Conservation (phyloP, 2,329 filamentous ascomycete genomes). For the Beauveria asiatica region DNA sequence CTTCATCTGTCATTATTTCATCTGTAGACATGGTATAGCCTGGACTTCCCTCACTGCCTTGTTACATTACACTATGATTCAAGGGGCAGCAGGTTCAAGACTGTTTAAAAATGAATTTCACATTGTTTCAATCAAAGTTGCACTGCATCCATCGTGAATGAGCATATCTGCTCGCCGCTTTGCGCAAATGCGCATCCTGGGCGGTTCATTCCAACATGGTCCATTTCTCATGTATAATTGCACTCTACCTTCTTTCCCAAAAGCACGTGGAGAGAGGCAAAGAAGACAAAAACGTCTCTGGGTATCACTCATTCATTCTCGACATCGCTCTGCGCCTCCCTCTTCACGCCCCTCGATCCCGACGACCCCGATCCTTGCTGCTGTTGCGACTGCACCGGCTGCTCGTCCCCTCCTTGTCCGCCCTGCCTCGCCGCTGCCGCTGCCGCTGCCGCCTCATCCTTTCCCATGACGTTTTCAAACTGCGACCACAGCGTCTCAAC, state of each 20-base stretch:
- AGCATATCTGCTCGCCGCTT: too few relatives aligned
- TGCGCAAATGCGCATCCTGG: too few relatives aligned
- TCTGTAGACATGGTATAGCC: constrained; percentile 5
- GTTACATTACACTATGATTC: not conserved
- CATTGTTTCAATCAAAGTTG: not conserved
- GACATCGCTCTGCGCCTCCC: constrained; percentile 5
- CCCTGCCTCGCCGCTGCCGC: constrained; percentile 13
- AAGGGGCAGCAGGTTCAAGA: not conserved
- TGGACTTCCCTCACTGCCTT: not conserved
- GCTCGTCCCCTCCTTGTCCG: constrained; percentile 19
- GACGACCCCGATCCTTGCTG: constrained; percentile 8
- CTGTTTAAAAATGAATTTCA: not conserved
- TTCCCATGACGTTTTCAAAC: constrained; percentile 93
- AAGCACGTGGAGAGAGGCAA: not conserved
- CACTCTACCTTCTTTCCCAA: not conserved
- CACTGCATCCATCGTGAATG: not conserved
- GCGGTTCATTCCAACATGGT: too few relatives aligned
- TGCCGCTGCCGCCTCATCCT: constrained; percentile 35
- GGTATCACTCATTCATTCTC: constrained; percentile 1
- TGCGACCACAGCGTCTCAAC: constrained; percentile 96
- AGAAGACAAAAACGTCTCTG: not conserved
- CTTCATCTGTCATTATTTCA: constrained; percentile 10
- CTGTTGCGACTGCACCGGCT: constrained; percentile 8
- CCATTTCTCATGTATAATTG: not conserved
- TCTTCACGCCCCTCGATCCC: not conserved